Evolutionary conservation across 1,284 basidiomycete genomes (phyloP), one percentile per base, ranked within the genome.

Genomic region (Meira nashicola): DNA sequence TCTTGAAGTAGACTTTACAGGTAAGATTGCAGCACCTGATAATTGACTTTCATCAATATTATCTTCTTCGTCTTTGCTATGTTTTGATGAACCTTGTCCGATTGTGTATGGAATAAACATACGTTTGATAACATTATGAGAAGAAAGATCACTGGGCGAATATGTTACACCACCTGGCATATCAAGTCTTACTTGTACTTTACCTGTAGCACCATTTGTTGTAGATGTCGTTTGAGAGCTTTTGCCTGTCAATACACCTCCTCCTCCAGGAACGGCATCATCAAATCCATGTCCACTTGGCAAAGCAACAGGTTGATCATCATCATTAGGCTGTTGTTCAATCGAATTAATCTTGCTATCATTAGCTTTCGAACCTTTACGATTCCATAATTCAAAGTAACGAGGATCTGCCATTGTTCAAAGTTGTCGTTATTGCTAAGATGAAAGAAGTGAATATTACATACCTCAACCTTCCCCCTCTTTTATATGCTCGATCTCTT

Each of bases 121-220:
- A 0, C 75, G 64, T 52, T 73, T 73, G 33, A 55, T 54, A 39
- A 63, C 63, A 49, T 73, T 76, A 60, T 77, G 75, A 43, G 67
- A 63, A 9, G 60, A 59, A 5, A 68, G 53, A 15, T 59, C 53
- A 59, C 74, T 73, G 11, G 75, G 75, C 0, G 71, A 73, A 47
- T 73, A 74, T 10, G 74, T 64, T 28, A 74, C 58, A n/a, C 73
- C 74, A 15, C 66, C 72, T 0, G 74, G 74, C 4, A 62, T 66
- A 25, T 77, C 75, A n/a, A 75, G 63, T 11, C 74, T 64, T 19
- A 77, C 60, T 46, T 75, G 67, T 1, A 63, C 41, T 23, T n/a
- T 17, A 23, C 17, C n/a, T 6, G 46, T 3, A 21, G 46, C 12
- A 21, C 7, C 46, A 21, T 2, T 17, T n/a, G 12, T 9, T 33